phyloP scores from a whole-genome alignment of 345 rosid genomes.

The Eucalyptus sp. region DNA sequence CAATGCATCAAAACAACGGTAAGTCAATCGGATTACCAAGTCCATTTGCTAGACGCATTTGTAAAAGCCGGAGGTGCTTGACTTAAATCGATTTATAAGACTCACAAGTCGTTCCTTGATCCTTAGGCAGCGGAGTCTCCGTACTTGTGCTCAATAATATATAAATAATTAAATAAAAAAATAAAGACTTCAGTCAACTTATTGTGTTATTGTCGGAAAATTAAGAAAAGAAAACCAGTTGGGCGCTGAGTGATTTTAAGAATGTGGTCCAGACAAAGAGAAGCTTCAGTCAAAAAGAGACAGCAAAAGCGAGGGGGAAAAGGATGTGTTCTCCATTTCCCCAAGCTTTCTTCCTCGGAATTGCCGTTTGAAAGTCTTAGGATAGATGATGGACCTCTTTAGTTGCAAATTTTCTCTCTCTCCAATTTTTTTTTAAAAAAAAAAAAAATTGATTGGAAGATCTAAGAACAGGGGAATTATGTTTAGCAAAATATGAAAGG shows the following conservation, averaged over 20 bases:
- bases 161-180: not conserved
- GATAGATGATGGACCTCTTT: not conserved
- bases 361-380: not conserved
- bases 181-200: not conserved
- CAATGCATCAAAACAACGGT: not conserved
- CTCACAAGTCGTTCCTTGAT: not conserved
- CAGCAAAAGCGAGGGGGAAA: not conserved
- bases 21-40: not conserved
- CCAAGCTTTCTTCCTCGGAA: not conserved
- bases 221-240: not conserved
- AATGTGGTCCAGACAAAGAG: not conserved
- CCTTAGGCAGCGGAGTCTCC: not conserved
- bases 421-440: accelerated
- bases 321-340: not conserved
- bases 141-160: not conserved
- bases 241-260: not conserved
- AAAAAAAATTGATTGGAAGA: not conserved
- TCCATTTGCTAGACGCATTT: not conserved
- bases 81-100: not conserved
- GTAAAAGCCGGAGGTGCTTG: accelerated
- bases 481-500: not conserved
- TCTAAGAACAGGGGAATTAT: not conserved
- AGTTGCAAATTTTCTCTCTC: not conserved
- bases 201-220: not conserved
- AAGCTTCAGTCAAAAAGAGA: not conserved